Evolutionary conservation across 768 basidiomycete genomes (phyloP).

Genomic region (Lactifluus rugatus): DNA sequence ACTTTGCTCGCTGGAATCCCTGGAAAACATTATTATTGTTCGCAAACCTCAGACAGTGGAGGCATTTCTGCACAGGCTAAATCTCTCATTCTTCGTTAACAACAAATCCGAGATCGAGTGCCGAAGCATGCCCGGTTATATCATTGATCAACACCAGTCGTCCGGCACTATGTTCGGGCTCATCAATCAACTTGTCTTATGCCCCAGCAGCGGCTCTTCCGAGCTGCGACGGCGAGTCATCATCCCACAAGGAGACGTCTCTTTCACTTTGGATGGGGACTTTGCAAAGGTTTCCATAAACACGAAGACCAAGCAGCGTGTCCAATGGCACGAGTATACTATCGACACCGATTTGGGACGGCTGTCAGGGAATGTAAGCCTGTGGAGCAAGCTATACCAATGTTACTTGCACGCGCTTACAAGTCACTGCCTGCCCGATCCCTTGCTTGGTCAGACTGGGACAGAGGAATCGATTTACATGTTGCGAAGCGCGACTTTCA

Average conservation of each 20-base stretch:
- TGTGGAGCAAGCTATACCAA: slow-evolving; percentile 29
- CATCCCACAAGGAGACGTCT: slow-evolving; percentile 4
- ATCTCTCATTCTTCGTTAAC: slow-evolving; percentile 33
- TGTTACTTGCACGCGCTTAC: slow-evolving; percentile 40
- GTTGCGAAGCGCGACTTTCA: slow-evolving; percentile 30
- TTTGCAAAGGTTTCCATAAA: not conserved
- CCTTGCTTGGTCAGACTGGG: slow-evolving; percentile 35
- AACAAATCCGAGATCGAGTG: slow-evolving; percentile 28
- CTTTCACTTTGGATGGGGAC: not conserved
- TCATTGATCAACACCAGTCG: slow-evolving; percentile 33
- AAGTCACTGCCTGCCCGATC: slow-evolving; percentile 34
- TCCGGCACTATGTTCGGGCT: slow-evolving; percentile 38
- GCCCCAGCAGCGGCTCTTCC: not conserved
- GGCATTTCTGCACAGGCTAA: slow-evolving; percentile 30
- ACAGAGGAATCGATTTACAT: slow-evolving; percentile 35
- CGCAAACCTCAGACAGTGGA: no score
- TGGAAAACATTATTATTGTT: no score
- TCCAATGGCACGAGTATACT: slow-evolving; percentile 24
- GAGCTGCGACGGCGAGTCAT: not conserved
- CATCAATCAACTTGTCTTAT: slow-evolving; percentile 22
- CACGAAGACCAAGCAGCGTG: not conserved
- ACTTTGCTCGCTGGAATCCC: no score
- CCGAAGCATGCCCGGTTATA: slow-evolving; percentile 32
- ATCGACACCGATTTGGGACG: slow-evolving; percentile 26
- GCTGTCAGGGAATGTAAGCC: slow-evolving; percentile 23